Percentiles rank a stretch among this genome's conserved stretches.
Evolutionary conservation across 768 basidiomycete genomes (phyloP).

Genomic region (Mycena venus): DNA sequence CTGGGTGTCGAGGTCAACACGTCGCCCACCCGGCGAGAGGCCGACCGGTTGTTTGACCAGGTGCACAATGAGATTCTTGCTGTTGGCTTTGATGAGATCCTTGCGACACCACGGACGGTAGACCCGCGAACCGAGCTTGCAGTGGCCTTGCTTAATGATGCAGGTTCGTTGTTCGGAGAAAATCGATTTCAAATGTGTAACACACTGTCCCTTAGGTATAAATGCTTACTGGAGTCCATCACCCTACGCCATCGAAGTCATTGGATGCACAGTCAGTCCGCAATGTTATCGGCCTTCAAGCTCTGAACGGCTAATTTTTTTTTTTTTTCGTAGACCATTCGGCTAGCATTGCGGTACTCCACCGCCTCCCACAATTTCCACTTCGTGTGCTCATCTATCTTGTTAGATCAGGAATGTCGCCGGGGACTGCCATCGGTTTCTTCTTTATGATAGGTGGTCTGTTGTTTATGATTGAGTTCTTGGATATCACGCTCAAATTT

Average conservation of each 20-base stretch:
- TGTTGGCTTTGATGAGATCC: constrained; percentile 77
- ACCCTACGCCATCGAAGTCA: constrained; percentile 69
- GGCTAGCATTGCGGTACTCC: constrained; percentile 70
- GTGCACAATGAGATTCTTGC: constrained; percentile 80
- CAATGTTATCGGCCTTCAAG: neutral
- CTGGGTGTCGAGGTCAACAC: constrained; percentile 74
- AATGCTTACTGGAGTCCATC: constrained; percentile 81
- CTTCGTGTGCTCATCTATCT: neutral
- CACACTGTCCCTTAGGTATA: constrained; percentile 54
- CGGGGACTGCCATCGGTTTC: constrained; percentile 78
- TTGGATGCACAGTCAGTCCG: constrained; percentile 72
- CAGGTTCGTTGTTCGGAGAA: constrained; percentile 54
- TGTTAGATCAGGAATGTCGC: constrained; percentile 73
- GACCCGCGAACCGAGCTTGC: constrained; percentile 74
- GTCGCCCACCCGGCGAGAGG: constrained; percentile 65
- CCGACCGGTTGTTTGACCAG: constrained; percentile 75
- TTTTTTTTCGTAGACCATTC: constrained; percentile 69
- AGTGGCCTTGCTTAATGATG: constrained; percentile 76
- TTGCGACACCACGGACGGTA: constrained; percentile 71
- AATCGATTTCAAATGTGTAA: neutral
- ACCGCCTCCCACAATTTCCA: constrained; percentile 15
- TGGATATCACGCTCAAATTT: constrained; percentile 8
- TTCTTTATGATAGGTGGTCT: constrained; percentile 67
- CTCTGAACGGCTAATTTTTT: constrained; percentile 10
- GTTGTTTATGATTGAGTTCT: constrained; percentile 5